Evolutionary conservation across 495 filamentous ascomycete species (phyloP).

Genomic region (Neurospora sp.): DNA sequence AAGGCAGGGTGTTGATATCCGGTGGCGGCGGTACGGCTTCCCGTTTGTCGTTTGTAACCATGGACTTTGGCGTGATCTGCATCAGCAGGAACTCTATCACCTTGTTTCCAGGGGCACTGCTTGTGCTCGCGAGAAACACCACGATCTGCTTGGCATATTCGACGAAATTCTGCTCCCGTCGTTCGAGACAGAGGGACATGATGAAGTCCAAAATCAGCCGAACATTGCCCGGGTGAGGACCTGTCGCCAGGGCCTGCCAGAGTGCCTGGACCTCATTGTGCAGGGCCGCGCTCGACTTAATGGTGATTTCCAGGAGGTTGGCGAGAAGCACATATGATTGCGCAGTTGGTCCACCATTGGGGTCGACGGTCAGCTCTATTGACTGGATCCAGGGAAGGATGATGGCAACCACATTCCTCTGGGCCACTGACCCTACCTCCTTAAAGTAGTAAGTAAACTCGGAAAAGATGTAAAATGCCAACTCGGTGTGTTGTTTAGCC

Average conservation of each 20-base stretch:
- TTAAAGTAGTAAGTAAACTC: conserved; percentile 91
- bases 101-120: conserved; percentile 64
- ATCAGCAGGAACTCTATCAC: conserved; percentile 88
- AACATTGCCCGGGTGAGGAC: conserved; percentile 89
- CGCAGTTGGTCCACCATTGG: conserved; percentile 79
- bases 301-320: conserved; percentile 93
- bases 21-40: conserved; percentile 61
- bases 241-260: conserved; percentile 93
- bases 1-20: conserved; percentile 67
- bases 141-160: conserved; percentile 96
- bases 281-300: conserved; percentile 73
- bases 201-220: conserved; percentile 92
- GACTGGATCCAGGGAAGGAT: conserved; percentile 94
- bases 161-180: conserved; percentile 93
- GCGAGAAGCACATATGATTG: conserved; percentile 91
- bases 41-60: conserved; percentile 75
- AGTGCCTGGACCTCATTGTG: conserved; percentile 96
- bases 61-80: conserved; percentile 80
- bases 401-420: conserved; percentile 88
- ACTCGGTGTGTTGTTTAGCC: conserved; percentile 75
- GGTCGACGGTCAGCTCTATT: conserved; percentile 89
- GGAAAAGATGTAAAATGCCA: conserved; percentile 89
- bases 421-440: conserved; percentile 62
- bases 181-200: conserved; percentile 82
- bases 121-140: conserved; percentile 86